A percentile compares a stretch with the other conserved stretches of the same genome.
These are phyloP conservation scores for Helicostylum pulchrum DNA, from an alignment of 192 early-diverging fungal genomes.

Conservation along the genomic window DNA sequence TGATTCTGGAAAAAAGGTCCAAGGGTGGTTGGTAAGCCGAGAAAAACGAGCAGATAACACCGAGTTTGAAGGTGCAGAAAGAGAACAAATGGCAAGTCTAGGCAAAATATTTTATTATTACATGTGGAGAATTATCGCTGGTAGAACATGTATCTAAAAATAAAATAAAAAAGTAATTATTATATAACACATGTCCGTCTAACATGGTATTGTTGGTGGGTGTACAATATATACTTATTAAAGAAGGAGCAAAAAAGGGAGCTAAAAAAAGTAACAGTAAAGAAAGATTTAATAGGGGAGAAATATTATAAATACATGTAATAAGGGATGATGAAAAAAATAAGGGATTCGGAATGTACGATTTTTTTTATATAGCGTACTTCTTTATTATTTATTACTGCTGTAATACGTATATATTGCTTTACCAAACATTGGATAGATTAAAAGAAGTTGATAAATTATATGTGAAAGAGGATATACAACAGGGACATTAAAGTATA, in stretches of 20 bases:
- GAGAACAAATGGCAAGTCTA: conserved; percentile 16
- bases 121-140: conserved; percentile 11
- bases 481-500: background rate
- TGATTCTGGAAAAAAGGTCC: background rate
- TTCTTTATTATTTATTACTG: too few relatives aligned
- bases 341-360: background rate
- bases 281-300: background rate
- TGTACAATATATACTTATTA: too few relatives aligned
- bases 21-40: conserved; percentile 26
- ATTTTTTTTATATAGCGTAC: background rate
- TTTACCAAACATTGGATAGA: background rate
- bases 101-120: conserved; percentile 17
- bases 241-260: background rate
- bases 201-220: too few relatives aligned
- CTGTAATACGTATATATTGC: background rate
- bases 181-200: background rate
- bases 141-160: background rate
- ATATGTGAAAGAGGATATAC: background rate
- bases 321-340: conserved; percentile 1
- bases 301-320: background rate
- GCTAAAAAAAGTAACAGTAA: background rate
- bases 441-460: background rate
- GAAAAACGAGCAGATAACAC: conserved; percentile 5
- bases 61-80: conserved; percentile 15
- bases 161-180: background rate